phyloP scores from a whole-genome alignment of 140 eudicot genomes.

The Artemisia princeps region DNA sequence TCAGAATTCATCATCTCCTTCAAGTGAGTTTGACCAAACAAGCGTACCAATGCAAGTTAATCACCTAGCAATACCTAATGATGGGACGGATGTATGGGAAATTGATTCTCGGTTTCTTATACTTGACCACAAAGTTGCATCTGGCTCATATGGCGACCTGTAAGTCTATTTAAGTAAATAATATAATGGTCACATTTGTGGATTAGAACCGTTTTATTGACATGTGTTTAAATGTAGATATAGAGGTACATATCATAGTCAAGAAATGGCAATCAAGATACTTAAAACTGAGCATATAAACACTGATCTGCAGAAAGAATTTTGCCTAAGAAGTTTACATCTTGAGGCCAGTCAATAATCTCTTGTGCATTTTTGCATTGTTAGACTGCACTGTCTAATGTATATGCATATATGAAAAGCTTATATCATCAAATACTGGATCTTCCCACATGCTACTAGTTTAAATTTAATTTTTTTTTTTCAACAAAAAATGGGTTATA shows the following conservation, averaged over 20 bases:
- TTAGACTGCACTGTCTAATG: neutral
- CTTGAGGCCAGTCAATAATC: slow-evolving; percentile 54
- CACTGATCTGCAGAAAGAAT: slow-evolving; percentile 71
- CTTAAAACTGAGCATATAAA: slow-evolving; percentile 41
- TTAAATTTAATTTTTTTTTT: neutral
- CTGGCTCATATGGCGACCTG: slow-evolving; percentile 98
- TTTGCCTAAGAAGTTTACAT: slow-evolving; percentile 92
- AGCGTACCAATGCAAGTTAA: slow-evolving; percentile 36
- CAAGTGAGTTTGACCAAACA: slow-evolving; percentile 42
- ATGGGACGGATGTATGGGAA: slow-evolving; percentile 98
- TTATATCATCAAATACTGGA: neutral
- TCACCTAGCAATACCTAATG: slow-evolving; percentile 69
- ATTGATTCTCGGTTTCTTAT: slow-evolving; percentile 66
- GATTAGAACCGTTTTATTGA: neutral
- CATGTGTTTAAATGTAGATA: slow-evolving; percentile 38
- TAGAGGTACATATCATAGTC: slow-evolving; percentile 76
- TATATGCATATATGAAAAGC: neutral
- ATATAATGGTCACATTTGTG: slow-evolving; percentile 1
- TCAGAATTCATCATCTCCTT: slow-evolving; percentile 38
- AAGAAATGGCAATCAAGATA: slow-evolving; percentile 90
- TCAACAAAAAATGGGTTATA: neutral
- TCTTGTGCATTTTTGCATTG: slow-evolving; percentile 3
- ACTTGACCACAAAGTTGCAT: slow-evolving; percentile 80
- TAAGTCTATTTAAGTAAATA: slow-evolving; percentile 32
- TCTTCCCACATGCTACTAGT: neutral